Evolutionary conservation across 352 stramenopile species (phyloP).

Genomic region (Peronosclerospora sorghi): DNA sequence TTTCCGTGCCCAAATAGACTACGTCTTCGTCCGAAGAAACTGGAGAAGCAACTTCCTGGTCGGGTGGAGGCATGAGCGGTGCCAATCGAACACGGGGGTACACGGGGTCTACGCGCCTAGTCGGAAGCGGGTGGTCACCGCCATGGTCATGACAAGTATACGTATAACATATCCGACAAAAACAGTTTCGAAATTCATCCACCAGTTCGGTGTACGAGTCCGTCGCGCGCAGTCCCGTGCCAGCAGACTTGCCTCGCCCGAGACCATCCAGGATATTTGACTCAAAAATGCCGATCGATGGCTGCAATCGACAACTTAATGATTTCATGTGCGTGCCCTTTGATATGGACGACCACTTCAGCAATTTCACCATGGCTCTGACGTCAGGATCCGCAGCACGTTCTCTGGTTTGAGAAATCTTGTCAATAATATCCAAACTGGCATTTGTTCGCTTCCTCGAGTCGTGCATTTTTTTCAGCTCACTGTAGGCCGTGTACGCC

Average conservation of each 20-base stretch:
- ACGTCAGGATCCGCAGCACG: conserved; percentile 2
- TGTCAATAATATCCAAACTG: conserved; percentile 5
- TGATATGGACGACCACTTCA: conserved; percentile 11
- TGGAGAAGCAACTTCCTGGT: not conserved
- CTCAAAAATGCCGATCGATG: conserved; percentile 38
- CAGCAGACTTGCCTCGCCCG: conserved; percentile 5
- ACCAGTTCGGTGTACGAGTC: conserved; percentile 58
- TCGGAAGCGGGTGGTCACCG: conserved; percentile 56
- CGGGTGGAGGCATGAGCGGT: conserved; percentile 1
- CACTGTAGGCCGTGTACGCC: conserved; percentile 26
- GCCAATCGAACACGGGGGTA: conserved; percentile 31
- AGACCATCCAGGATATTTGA: conserved; percentile 32
- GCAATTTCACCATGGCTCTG: conserved; percentile 11
- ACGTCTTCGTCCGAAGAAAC: conserved; percentile 6
- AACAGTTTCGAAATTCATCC: conserved; percentile 76
- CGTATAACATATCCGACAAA: conserved; percentile 86
- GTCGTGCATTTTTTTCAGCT: conserved; percentile 24
- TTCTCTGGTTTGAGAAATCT: conserved; percentile 4
- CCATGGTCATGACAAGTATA: conserved; percentile 88
- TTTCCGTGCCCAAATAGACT: conserved; percentile 4
- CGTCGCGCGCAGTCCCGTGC: conserved; percentile 30
- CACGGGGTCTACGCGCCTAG: conserved; percentile 34
- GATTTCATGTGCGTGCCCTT: conserved; percentile 2
- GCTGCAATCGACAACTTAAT: conserved; percentile 23
- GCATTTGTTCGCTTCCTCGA: conserved; percentile 3